Percentiles rank a stretch among this genome's conserved stretches.
Conservation (phyloP, 1,284 basidiomycete species). For the Apiotrichum montevideense region DNA sequence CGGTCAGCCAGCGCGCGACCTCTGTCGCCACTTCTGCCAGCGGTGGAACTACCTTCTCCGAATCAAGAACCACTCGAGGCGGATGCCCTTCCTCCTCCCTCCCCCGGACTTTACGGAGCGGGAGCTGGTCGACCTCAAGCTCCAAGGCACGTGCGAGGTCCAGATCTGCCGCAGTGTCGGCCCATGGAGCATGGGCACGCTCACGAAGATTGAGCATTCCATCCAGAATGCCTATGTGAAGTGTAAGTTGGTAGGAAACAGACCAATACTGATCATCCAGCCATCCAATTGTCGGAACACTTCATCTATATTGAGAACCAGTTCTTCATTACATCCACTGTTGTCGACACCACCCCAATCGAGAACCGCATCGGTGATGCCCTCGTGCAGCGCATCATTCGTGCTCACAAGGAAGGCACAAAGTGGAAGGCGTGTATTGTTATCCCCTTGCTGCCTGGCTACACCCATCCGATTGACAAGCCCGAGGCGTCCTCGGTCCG, state of each 20-base stretch:
- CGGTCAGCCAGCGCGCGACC: conserved; percentile 90
- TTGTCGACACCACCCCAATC: conserved; percentile 75
- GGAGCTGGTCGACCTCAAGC: conserved; percentile 71
- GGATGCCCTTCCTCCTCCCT: conserved; percentile 91
- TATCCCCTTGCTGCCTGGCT: conserved; percentile 88
- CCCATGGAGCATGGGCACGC: conserved; percentile 92
- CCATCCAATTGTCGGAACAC: conserved; percentile 84
- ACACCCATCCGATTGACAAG: conserved; percentile 88
- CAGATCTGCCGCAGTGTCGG: conserved; percentile 95
- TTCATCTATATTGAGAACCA: conserved; percentile 74
- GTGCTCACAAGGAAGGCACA: conserved; percentile 73
- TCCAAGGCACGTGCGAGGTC: conserved; percentile 94
- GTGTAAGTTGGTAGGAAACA: conserved; percentile 51
- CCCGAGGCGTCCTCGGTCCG: conserved; percentile 88
- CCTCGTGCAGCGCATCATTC: conserved; percentile 82
- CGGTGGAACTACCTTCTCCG: conserved; percentile 88
- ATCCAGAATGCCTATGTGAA: conserved; percentile 93
- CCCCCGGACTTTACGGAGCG: conserved; percentile 83
- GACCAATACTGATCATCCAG: conserved; percentile 47
- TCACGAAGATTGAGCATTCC: conserved; percentile 78
- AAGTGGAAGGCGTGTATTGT: conserved; percentile 90
- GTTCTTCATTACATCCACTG: conserved; percentile 95
- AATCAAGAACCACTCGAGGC: conserved; percentile 86
- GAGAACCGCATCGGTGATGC: conserved; percentile 96
- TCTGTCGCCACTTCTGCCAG: conserved; percentile 92